Percentiles rank a stretch among this genome's conserved stretches.
phyloP scores from a whole-genome alignment of 1,284 basidiomycete genomes.

The Puccinia brachypodii region DNA sequence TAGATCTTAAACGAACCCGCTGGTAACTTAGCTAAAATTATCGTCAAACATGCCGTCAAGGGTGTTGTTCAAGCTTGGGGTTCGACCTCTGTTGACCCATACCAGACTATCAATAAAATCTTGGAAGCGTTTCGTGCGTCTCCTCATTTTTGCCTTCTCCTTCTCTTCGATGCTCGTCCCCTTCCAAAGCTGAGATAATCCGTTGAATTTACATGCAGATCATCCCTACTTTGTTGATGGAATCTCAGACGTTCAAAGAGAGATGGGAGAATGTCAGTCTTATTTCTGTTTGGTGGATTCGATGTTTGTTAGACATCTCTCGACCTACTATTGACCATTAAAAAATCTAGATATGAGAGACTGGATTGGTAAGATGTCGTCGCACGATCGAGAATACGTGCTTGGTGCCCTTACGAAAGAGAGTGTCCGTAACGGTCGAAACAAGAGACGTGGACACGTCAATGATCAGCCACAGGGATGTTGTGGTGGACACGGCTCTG shows the following conservation, averaged over 20 bases:
- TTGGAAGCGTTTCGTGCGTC: constrained; percentile 47
- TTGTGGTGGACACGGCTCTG: constrained; percentile 47
- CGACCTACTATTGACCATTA: neutral
- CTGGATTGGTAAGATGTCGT: constrained; percentile 48
- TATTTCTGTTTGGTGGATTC: neutral
- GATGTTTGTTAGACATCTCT: neutral
- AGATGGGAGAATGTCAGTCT: constrained; percentile 47
- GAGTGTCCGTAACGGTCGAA: constrained; percentile 54
- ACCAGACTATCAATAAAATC: constrained; percentile 38
- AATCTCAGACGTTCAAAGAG: constrained; percentile 46
- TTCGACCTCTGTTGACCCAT: constrained; percentile 46
- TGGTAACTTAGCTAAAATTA: constrained; percentile 58
- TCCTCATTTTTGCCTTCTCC: neutral
- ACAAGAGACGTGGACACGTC: constrained; percentile 53
- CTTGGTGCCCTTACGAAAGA: constrained; percentile 55
- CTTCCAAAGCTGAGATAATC: neutral
- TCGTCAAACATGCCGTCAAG: constrained; percentile 66
- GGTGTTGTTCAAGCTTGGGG: constrained; percentile 77
- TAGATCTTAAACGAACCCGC: constrained; percentile 58
- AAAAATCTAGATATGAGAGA: constrained; percentile 47
- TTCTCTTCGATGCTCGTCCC: neutral
- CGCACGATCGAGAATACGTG: constrained; percentile 50
- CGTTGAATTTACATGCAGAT: constrained; percentile 17
- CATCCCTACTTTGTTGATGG: constrained; percentile 49
- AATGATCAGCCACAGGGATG: constrained; percentile 46